phyloP scores from a whole-genome alignment of 2,329 filamentous ascomycete genomes.

The Pseudogymnoascus verrucosus region DNA sequence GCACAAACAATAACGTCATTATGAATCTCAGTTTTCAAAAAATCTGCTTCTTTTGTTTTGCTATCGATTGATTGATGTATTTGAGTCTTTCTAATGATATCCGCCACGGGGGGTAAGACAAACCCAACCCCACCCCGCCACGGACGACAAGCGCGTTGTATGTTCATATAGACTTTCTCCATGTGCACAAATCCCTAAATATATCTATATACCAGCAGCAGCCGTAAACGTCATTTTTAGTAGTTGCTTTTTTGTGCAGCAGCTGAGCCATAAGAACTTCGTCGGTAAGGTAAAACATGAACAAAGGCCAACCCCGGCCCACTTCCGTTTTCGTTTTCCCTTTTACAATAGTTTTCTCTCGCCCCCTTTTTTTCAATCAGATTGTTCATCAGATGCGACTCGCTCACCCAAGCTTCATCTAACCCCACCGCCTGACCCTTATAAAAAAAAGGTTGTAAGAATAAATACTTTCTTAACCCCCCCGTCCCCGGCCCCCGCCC shows the following conservation, averaged over 20 bases:
- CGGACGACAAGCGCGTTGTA: background rate
- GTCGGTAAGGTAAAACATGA: background rate
- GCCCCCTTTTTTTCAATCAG: background rate
- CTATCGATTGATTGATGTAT: background rate
- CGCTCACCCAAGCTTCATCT: background rate
- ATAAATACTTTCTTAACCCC: background rate
- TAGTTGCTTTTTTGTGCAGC: background rate
- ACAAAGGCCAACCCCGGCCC: background rate
- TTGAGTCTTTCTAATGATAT: constrained; percentile 2
- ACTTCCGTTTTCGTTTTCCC: background rate
- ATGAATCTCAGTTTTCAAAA: background rate
- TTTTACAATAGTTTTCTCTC: background rate
- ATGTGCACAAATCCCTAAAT: constrained; percentile 2
- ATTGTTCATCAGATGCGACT: constrained; percentile 3
- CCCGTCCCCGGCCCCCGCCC: background rate
- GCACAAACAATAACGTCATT: background rate
- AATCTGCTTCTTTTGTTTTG: background rate
- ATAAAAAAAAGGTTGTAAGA: background rate
- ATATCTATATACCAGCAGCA: constrained; percentile 6
- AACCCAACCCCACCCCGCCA: background rate
- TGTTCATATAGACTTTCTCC: constrained; percentile 1
- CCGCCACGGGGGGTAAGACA: background rate
- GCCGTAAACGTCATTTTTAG: background rate
- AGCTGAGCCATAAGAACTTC: constrained; percentile 4
- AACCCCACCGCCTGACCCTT: background rate